Evolutionary conservation across 371 early-diverging fungal species (phyloP).

Genomic region (Chytridium lagenaria): DNA sequence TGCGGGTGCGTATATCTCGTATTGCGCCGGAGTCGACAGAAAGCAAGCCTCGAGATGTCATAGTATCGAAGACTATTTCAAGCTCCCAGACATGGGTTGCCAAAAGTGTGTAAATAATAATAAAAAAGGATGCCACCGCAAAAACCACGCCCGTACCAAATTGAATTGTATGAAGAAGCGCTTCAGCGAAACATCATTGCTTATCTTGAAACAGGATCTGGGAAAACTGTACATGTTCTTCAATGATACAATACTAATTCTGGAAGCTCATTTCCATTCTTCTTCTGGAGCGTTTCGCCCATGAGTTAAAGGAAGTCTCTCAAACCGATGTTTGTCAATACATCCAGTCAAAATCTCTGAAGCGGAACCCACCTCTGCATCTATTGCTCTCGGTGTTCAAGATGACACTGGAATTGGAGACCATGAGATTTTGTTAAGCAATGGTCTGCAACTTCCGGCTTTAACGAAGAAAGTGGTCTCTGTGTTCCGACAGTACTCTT

Average conservation of each 20-base stretch:
- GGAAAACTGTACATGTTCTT: constrained; percentile 68
- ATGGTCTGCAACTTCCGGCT: constrained; percentile 34
- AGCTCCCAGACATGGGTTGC: not conserved
- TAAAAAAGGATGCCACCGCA: not conserved
- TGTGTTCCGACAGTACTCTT: constrained; percentile 85
- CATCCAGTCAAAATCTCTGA: not conserved
- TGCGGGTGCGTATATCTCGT: not conserved
- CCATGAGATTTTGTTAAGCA: not conserved
- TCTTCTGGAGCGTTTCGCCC: constrained; percentile 74
- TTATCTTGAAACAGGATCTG: constrained; percentile 87
- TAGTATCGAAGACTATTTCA: too few relatives aligned
- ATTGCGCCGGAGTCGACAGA: too few relatives aligned
- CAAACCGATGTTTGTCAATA: constrained; percentile 1
- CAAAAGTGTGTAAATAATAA: not conserved
- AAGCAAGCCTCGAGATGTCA: too few relatives aligned
- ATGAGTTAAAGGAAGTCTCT: constrained; percentile 21
- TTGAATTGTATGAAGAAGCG: constrained; percentile 74
- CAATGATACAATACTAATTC: not conserved
- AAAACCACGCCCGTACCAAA: constrained; percentile 69
- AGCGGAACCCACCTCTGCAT: too few relatives aligned
- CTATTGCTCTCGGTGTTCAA: too few relatives aligned
- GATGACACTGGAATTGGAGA: too few relatives aligned
- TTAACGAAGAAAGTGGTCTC: constrained; percentile 61
- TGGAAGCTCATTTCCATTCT: constrained; percentile 76
- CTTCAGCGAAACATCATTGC: constrained; percentile 77